phyloP scores from a whole-genome alignment of 441 rosid genomes.

The Arabidopsis hybrid region DNA sequence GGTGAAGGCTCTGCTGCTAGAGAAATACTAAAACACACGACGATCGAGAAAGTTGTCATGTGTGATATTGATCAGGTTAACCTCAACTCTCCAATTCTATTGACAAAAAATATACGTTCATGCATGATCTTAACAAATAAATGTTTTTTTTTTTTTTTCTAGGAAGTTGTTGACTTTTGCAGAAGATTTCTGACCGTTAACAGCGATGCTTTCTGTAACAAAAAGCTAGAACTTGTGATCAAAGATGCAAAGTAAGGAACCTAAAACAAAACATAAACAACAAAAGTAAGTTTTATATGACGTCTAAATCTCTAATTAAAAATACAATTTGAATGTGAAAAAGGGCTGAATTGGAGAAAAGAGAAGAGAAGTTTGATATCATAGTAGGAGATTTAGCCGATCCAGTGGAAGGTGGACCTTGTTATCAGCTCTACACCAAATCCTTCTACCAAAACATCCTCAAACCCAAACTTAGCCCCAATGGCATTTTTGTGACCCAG shows the following conservation, averaged over 20 bases:
- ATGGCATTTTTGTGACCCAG: constrained; percentile 95
- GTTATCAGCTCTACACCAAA: constrained; percentile 96
- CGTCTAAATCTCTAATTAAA: not conserved
- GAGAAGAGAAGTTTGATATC: constrained; percentile 76
- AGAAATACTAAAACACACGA: constrained; percentile 77
- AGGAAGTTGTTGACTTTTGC: constrained; percentile 96
- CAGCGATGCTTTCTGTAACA: constrained; percentile 70
- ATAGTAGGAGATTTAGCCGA: constrained; percentile 96
- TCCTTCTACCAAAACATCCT: constrained; percentile 76
- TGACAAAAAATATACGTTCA: not conserved
- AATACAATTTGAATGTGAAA: constrained; percentile 22
- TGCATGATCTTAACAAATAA: constrained; percentile 20
- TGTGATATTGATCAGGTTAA: constrained; percentile 91
- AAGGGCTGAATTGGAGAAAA: constrained; percentile 84
- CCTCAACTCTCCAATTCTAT: not conserved
- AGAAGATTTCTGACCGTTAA: constrained; percentile 67
- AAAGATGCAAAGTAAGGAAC: constrained; percentile 79
- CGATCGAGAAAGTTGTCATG: constrained; percentile 83
- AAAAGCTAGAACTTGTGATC: constrained; percentile 78
- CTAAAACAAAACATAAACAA: not conserved
- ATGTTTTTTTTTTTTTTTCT: constrained; percentile 20
- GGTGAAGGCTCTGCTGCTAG: constrained; percentile 98
- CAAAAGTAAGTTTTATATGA: not conserved
- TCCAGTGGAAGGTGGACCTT: constrained; percentile 97
- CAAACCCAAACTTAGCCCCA: constrained; percentile 75